These are phyloP conservation scores for Taphrina flavorubra DNA, from an alignment of 1,139 yeast genomes.

Conservation along the genomic window DNA sequence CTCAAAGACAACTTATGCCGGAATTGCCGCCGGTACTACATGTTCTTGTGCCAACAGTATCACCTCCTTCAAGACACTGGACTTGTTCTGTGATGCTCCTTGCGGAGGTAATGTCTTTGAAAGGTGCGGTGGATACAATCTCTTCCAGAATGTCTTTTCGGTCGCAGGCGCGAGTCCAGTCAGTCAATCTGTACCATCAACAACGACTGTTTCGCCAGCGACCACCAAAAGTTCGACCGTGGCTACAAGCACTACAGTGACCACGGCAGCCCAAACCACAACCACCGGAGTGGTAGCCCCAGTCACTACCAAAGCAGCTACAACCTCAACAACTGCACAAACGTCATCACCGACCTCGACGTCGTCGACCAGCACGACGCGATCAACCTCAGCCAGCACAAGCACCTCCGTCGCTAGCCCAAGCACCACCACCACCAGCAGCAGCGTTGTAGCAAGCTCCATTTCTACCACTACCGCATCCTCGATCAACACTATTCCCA, in stretches of 20 bases:
- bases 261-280: neutral
- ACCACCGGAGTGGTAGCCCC: neutral
- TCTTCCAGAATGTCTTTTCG: neutral
- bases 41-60: constrained; percentile 1
- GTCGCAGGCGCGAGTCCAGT: neutral
- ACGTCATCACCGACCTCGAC: neutral
- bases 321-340: neutral
- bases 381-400: neutral
- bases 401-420: neutral
- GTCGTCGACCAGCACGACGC: neutral
- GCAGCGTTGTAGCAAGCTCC: neutral
- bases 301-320: neutral
- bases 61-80: neutral
- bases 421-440: neutral
- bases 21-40: neutral
- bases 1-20: neutral
- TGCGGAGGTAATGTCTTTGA: neutral
- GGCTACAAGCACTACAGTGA: neutral
- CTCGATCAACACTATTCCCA: neutral
- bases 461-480: neutral
- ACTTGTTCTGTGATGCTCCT: neutral
- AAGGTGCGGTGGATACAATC: neutral
- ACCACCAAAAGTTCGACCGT: neutral
- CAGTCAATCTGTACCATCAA: neutral
- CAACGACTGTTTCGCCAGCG: neutral